A percentile compares a stretch with the other conserved stretches of the same genome.
Evolutionary conservation across 176 grass and related monocot species (phyloP).

Genomic region (Pontederia crassipes): DNA sequence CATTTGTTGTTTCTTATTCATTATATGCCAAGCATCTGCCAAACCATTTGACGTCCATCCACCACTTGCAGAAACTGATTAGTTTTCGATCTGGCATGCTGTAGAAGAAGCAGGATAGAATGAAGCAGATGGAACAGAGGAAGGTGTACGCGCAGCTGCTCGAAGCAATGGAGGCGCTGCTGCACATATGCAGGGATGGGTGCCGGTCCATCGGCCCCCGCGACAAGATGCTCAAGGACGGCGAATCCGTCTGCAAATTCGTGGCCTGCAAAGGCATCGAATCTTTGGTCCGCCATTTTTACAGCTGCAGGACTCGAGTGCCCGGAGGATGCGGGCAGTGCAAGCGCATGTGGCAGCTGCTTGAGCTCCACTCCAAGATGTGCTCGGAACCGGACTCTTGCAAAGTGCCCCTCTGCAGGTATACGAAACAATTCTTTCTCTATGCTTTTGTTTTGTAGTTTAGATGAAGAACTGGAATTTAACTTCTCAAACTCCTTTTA

Average conservation of each 20-base stretch:
- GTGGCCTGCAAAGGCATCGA: slow-evolving; percentile 52
- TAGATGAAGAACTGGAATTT: too few relatives aligned
- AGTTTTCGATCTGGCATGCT: neutral
- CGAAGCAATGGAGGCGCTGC: slow-evolving; percentile 34
- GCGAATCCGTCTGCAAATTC: slow-evolving; percentile 14
- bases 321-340: slow-evolving; percentile 71
- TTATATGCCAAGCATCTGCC: too few relatives aligned
- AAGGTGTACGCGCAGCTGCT: slow-evolving; percentile 21
- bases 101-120: slow-evolving; percentile 22
- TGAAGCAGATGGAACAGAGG: slow-evolving; percentile 20
- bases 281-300: slow-evolving; percentile 68
- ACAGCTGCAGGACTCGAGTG: slow-evolving; percentile 39
- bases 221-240: slow-evolving; percentile 13
- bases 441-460: too few relatives aligned
- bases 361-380: slow-evolving; percentile 76
- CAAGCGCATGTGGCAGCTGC: slow-evolving; percentile 88
- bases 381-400: slow-evolving; percentile 39
- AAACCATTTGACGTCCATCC: neutral
- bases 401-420: slow-evolving; percentile 88
- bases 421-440: neutral
- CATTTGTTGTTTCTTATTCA: too few relatives aligned
- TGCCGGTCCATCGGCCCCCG: slow-evolving; percentile 28
- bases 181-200: slow-evolving; percentile 33
- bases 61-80: neutral
- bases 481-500: too few relatives aligned